Evolutionary conservation across 2,329 filamentous ascomycete species (phyloP), one percentile per base, ranked within the genome.

Genomic region (Tolypocladium cylindrosporum): DNA sequence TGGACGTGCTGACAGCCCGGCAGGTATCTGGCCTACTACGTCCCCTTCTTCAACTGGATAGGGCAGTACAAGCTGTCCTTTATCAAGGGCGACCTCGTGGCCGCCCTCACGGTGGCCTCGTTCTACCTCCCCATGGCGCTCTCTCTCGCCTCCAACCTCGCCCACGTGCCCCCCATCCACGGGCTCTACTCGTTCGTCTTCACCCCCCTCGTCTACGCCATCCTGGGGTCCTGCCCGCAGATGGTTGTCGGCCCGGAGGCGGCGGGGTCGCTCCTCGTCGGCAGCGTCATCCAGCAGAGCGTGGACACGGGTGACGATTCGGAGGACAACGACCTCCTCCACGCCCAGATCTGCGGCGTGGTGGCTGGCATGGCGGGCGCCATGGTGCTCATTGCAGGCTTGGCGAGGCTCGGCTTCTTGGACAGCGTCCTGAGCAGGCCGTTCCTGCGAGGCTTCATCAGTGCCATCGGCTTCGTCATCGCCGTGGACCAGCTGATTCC

Each of bases 61-160:
- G 80, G 79, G 56, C 90, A 96, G 74, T 99, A 99, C 73, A 85
- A 83, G 65, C 86, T 85, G 81, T 82, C 84, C 4, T 96, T 90
- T 72, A 73, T 97, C 54, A 84, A 87, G 65, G 94, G 94, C 54
- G 94, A 99, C 72, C 75, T 97, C 21, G 79, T 96, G 16, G 88
- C 93, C 10, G 92, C 93, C 54, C 72, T 97, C 61, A 97, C 94
- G n/a, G 88, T 99, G 77, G 90, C 93, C n/a, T 96, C 92, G 34
- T 94, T 99, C 76, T 99, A 99, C 72, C 88, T 99, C 42, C 94
- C 94, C 55, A 97, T 99, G 92, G 89, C 91, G 0, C 82, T 99
- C 16, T 97, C 94, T 0, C 88, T 95, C 62, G 91, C 94, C 57
- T 86, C 90, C 45, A 97, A 97, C 68, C 85, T 99, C 48, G 91